A percentile compares a stretch with the other conserved stretches of the same genome.
These are phyloP conservation scores for Pelargonium exstipulatum DNA, from an alignment of 441 rosid genomes.

Conservation along the genomic window DNA sequence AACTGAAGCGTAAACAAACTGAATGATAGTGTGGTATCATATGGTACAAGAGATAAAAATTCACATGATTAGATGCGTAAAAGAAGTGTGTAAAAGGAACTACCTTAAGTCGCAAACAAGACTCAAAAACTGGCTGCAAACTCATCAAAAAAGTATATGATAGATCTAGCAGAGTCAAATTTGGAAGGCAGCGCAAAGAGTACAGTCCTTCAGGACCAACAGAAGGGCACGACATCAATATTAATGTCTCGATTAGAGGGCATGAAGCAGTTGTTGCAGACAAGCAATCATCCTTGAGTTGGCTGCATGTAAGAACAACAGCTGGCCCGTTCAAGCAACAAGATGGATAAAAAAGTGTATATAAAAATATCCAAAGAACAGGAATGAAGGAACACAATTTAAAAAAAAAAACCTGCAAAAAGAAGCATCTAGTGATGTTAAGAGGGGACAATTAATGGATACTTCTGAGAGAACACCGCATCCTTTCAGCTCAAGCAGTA, in stretches of 20 bases:
- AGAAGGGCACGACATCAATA: constrained; percentile 87
- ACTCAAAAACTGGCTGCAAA: constrained; percentile 76
- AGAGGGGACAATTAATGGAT: constrained; percentile 68
- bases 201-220: constrained; percentile 76
- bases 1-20: too few relatives aligned
- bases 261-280: constrained; percentile 76
- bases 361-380: background rate
- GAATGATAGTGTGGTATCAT: too few relatives aligned
- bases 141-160: constrained; percentile 83
- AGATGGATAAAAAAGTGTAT: background rate
- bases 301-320: constrained; percentile 42
- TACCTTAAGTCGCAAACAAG: constrained; percentile 80
- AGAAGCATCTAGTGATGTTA: constrained; percentile 90
- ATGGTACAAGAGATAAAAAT: background rate
- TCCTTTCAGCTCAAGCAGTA: constrained; percentile 86
- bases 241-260: constrained; percentile 71
- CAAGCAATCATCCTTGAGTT: constrained; percentile 81
- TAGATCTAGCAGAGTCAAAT: constrained; percentile 66
- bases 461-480: constrained; percentile 88
- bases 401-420: constrained; percentile 69
- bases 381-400: constrained; percentile 8
- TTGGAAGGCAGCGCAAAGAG: constrained; percentile 54
- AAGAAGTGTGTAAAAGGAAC: background rate
- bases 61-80: background rate
- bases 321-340: constrained; percentile 17